Evolutionary conservation across 208 protist genomes (phyloP).

Genomic region (Herpetomonas samuelpessoai): DNA sequence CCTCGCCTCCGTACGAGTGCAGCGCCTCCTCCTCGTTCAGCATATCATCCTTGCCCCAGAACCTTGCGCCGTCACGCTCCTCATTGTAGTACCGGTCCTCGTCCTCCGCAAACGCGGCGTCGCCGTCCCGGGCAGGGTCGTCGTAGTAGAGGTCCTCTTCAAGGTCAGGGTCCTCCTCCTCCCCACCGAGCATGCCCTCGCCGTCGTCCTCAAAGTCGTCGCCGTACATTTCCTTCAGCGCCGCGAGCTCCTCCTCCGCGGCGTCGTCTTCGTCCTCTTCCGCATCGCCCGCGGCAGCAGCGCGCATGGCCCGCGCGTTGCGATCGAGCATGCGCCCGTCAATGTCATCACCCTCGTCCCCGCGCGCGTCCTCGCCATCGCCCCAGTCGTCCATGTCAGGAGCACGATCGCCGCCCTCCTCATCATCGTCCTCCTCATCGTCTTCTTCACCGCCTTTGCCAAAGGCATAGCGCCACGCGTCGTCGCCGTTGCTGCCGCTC

Average conservation of each 20-base stretch:
- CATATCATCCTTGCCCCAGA: conserved; percentile 48
- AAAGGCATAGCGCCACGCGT: conserved; percentile 85
- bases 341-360: conserved; percentile 27
- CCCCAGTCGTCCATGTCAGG: conserved; percentile 28
- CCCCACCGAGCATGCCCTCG: conserved; percentile 27
- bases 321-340: conserved; percentile 32
- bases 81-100: conserved; percentile 27
- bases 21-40: conserved; percentile 26
- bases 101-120: conserved; percentile 33
- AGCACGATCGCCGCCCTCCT: conserved; percentile 1
- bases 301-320: conserved; percentile 36
- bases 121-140: conserved; percentile 14
- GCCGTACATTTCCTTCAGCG: conserved; percentile 85
- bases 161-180: conserved; percentile 29
- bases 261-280: conserved; percentile 36
- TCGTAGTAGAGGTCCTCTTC: conserved; percentile 12
- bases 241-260: conserved; percentile 70
- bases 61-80: conserved; percentile 30
- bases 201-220: conserved; percentile 82
- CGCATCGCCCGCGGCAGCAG: conserved; percentile 34
- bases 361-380: conserved; percentile 23
- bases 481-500: conserved; percentile 17
- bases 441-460: conserved; percentile 49
- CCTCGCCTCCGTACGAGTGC: conserved; percentile 18
- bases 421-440: conserved; percentile 28